phyloP scores from a whole-genome alignment of 1,139 yeast genomes.

The Kodamaea alishanica region DNA sequence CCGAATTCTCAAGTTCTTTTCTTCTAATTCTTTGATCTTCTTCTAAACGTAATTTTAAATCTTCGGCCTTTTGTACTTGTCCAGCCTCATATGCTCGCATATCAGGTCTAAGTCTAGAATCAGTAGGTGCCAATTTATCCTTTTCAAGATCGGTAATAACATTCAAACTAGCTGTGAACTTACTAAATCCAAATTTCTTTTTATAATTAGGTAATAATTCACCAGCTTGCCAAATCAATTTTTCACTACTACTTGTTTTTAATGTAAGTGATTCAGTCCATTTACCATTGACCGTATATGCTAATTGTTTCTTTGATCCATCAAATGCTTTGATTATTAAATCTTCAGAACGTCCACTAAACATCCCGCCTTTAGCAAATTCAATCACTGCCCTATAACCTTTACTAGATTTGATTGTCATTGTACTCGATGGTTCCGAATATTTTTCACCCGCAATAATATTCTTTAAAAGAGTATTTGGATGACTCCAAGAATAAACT shows the following conservation, averaged over 20 bases:
- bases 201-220: slow-evolving; percentile 55
- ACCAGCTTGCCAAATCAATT: slow-evolving; percentile 64
- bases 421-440: slow-evolving; percentile 77
- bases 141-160: slow-evolving; percentile 70
- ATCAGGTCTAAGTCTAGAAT: slow-evolving; percentile 88
- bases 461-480: slow-evolving; percentile 78
- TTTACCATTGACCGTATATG: slow-evolving; percentile 56
- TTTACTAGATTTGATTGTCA: slow-evolving; percentile 62
- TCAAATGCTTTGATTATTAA: slow-evolving; percentile 55
- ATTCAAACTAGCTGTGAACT: slow-evolving; percentile 76
- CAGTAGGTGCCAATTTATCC: slow-evolving; percentile 71
- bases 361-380: slow-evolving; percentile 72
- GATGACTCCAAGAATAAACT: slow-evolving; percentile 73
- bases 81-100: slow-evolving; percentile 70
- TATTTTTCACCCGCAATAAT: slow-evolving; percentile 93
- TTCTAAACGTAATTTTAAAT: slow-evolving; percentile 62
- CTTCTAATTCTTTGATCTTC: slow-evolving; percentile 79
- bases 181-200: slow-evolving; percentile 79
- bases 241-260: slow-evolving; percentile 39
- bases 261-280: slow-evolving; percentile 68
- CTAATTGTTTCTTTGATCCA: slow-evolving; percentile 29
- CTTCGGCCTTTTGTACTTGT: slow-evolving; percentile 65
- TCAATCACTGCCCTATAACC: slow-evolving; percentile 70
- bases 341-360: slow-evolving; percentile 84
- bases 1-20: slow-evolving; percentile 48